These are phyloP conservation scores for Berberis vulgaris DNA, from an alignment of 164 flowering plant species.

Conservation along the genomic window DNA sequence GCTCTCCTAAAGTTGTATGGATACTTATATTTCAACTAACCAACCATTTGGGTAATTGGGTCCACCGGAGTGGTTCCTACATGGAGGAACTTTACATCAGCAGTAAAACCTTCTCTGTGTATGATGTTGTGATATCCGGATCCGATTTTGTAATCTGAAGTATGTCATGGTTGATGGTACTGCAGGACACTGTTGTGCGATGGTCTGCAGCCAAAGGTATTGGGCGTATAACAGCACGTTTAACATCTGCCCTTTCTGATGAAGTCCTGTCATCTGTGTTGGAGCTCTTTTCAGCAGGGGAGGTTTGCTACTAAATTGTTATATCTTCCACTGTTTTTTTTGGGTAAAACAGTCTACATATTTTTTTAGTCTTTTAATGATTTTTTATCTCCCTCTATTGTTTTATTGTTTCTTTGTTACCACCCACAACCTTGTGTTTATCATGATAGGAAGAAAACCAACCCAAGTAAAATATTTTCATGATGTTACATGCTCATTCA, in stretches of 20 bases:
- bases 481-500: not conserved
- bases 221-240: conserved; percentile 79
- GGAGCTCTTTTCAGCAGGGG: conserved; percentile 78
- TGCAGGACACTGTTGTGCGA: conserved; percentile 94
- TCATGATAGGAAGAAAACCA: too few relatives aligned
- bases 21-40: too few relatives aligned
- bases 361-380: too few relatives aligned
- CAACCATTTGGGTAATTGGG: too few relatives aligned
- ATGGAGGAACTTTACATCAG: too few relatives aligned
- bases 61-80: too few relatives aligned
- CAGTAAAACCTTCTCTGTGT: too few relatives aligned
- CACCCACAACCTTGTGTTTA: not conserved
- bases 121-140: not conserved
- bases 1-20: too few relatives aligned
- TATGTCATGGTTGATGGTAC: conserved; percentile 2
- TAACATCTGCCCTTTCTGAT: conserved; percentile 70
- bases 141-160: conserved; percentile 2
- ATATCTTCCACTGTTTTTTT: not conserved
- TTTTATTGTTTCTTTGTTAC: not conserved
- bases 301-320: conserved; percentile 36
- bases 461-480: not conserved
- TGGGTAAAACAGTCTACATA: not conserved
- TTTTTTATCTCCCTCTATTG: not conserved
- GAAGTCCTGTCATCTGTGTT: conserved; percentile 77
- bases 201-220: conserved; percentile 99